phyloP scores from a whole-genome alignment of 2,329 filamentous ascomycete genomes.

The Colletotrichum graminicola region DNA sequence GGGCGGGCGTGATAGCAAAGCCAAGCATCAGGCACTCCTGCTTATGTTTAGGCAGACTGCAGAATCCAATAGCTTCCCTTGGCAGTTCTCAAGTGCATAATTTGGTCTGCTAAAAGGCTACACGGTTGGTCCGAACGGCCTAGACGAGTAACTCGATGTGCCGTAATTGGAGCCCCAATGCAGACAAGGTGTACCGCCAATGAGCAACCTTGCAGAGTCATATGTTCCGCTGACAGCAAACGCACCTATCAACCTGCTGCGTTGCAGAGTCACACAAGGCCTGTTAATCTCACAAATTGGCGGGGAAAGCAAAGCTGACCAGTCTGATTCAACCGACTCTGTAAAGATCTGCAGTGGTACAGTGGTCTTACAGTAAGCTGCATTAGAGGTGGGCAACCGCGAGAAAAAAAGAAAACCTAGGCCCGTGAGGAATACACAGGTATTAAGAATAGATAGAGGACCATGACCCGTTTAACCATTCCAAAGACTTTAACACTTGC shows the following conservation, averaged over 20 bases:
- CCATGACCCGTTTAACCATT: background rate
- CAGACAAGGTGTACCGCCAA: background rate
- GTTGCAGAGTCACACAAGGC: background rate
- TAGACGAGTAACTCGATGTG: background rate
- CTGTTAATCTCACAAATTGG: background rate
- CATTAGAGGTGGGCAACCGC: too few relatives aligned
- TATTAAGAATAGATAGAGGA: too few relatives aligned
- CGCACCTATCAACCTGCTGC: background rate
- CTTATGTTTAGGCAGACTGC: background rate
- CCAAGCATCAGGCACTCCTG: too few relatives aligned
- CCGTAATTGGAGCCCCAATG: background rate
- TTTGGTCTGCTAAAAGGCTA: background rate
- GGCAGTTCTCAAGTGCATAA: background rate
- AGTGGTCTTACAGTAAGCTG: too few relatives aligned
- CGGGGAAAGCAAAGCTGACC: background rate
- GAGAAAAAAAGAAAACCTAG: accelerated
- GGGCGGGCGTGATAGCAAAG: background rate
- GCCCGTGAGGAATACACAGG: too few relatives aligned
- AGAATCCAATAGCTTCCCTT: background rate
- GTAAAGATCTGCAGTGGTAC: background rate
- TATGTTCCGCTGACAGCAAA: background rate
- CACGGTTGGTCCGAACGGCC: background rate
- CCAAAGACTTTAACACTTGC: background rate
- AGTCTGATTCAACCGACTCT: background rate
- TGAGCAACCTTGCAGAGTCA: background rate